Conservation (phyloP, 345 rosid genomes). For the Citrus mangshanensis region DNA sequence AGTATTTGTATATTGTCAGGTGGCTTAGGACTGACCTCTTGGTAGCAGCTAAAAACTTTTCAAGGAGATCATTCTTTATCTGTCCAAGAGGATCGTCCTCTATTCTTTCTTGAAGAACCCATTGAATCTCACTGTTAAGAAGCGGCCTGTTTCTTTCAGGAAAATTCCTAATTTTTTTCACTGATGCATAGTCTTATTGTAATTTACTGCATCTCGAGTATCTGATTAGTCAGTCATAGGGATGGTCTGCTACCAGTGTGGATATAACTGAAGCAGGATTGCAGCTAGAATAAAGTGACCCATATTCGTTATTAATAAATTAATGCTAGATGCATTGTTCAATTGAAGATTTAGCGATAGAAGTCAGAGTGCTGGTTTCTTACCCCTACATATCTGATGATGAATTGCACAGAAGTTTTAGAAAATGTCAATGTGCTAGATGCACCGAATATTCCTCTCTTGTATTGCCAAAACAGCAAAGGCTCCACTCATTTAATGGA, state of each 20-base stretch:
- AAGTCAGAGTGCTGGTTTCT: background rate
- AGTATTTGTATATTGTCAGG: background rate
- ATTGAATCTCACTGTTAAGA: background rate
- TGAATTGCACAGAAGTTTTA: background rate
- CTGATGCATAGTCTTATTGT: background rate
- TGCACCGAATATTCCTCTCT: background rate
- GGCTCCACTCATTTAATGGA: background rate
- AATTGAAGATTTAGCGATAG: background rate
- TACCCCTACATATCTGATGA: background rate
- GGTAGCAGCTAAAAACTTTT: background rate
- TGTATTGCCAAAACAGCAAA: background rate
- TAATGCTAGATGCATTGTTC: slow-evolving; percentile 3
- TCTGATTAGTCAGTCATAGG: background rate
- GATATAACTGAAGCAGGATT: background rate
- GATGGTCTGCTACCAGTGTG: background rate
- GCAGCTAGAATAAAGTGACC: background rate
- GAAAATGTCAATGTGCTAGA: background rate
- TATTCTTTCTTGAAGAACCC: background rate
- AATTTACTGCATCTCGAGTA: background rate
- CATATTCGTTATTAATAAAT: background rate
- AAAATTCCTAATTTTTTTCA: background rate
- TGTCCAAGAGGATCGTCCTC: background rate
- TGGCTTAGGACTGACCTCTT: background rate
- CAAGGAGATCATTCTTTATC: background rate
- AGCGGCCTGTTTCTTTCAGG: background rate